Conservation (phyloP, 331 rosid species). For the Dryas integrifolia region DNA sequence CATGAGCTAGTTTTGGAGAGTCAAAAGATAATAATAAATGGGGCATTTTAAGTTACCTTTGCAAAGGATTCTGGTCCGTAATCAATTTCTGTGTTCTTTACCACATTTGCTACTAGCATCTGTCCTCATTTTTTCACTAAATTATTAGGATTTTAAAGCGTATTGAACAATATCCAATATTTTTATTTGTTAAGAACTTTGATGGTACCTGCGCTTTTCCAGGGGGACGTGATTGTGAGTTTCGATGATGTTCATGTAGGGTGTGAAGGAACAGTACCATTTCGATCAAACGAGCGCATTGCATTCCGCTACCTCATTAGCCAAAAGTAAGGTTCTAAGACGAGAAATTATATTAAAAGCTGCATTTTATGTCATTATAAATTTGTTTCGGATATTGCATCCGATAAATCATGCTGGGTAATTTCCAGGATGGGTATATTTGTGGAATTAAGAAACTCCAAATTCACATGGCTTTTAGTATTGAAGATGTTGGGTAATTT, state of each 20-base stretch:
- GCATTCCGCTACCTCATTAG: conserved; percentile 92
- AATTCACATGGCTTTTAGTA: too few relatives aligned
- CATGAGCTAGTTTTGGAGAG: neutral
- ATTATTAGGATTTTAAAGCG: neutral
- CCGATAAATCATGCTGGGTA: too few relatives aligned
- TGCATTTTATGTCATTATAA: conserved; percentile 2
- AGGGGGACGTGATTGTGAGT: conserved; percentile 99
- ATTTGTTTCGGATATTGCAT: neutral
- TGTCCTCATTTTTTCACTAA: neutral
- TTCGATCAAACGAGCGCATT: conserved; percentile 86
- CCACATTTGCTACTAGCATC: neutral
- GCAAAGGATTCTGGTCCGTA: neutral
- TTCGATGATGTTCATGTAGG: conserved; percentile 80
- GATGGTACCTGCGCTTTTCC: conserved; percentile 27
- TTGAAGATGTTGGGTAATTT: too few relatives aligned
- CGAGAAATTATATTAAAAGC: conserved; percentile 17
- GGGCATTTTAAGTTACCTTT: neutral
- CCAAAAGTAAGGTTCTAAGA: conserved; percentile 61
- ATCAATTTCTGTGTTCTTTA: neutral
- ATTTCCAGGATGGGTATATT: too few relatives aligned
- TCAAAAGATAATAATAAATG: neutral
- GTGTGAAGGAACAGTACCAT: conserved; percentile 94
- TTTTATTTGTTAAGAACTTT: conserved; percentile 6
- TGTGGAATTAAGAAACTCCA: too few relatives aligned
- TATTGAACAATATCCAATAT: conserved; percentile 1